phyloP scores from a whole-genome alignment of 2,329 filamentous ascomycete species.

The Emmonsia crescens region DNA sequence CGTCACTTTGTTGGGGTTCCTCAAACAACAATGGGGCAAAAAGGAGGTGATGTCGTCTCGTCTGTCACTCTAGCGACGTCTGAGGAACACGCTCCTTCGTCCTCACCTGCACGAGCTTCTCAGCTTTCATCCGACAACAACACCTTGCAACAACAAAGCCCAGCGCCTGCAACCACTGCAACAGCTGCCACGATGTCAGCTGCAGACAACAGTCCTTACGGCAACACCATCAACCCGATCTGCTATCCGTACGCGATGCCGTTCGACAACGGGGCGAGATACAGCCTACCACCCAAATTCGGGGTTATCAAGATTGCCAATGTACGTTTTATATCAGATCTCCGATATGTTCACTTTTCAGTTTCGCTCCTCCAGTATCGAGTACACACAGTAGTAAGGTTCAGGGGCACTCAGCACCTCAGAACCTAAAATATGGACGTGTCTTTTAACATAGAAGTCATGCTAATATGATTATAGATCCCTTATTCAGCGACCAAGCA shows the following conservation, averaged over 20 bases:
- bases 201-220: not conserved
- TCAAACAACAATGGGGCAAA: not conserved
- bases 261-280: conserved; percentile 19
- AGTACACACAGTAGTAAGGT: not conserved
- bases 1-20: conserved; percentile 1
- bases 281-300: conserved; percentile 13
- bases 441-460: not conserved
- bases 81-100: not conserved
- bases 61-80: not conserved
- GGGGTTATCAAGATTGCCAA: conserved; percentile 29
- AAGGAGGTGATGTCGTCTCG: not conserved
- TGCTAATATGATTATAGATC: conserved; percentile 27
- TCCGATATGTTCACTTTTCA: not conserved
- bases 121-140: conserved; percentile 1
- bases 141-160: not conserved
- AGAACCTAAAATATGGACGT: not conserved
- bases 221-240: conserved; percentile 8
- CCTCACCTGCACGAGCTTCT: conserved; percentile 1
- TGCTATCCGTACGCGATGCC: conserved; percentile 18
- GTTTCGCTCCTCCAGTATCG: not conserved
- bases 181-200: not conserved
- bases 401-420: not conserved
- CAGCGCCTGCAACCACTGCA: no score
- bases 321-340: conserved; percentile 17
- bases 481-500: conserved; percentile 41